Percentiles rank a stretch among this genome's conserved stretches.
Conservation (phyloP, 768 basidiomycete genomes). For the Suillus clintonianus region DNA sequence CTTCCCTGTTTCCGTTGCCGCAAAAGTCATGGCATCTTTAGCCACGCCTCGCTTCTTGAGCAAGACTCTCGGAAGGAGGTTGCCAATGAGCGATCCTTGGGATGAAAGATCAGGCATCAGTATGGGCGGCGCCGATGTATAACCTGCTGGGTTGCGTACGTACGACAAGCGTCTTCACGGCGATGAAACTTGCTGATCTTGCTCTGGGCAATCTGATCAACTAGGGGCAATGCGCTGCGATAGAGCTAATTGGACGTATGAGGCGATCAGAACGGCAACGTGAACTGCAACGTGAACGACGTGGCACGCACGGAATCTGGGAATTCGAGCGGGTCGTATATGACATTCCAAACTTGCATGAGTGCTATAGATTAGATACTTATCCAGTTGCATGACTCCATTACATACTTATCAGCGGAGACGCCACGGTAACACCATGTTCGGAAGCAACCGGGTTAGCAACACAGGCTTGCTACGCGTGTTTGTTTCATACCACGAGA, state of each 20-base stretch:
- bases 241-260: constrained; percentile 52
- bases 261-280: constrained; percentile 9
- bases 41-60: constrained; percentile 59
- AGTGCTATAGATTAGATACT: constrained; percentile 9
- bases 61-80: constrained; percentile 68
- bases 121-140: not conserved
- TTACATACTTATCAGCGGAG: constrained; percentile 8
- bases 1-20: constrained; percentile 64
- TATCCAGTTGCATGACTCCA: constrained; percentile 4
- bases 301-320: constrained; percentile 36
- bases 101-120: constrained; percentile 3
- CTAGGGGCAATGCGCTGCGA: constrained; percentile 52
- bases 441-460: constrained; percentile 3
- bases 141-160: constrained; percentile 21
- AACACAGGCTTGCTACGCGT: constrained; percentile 13
- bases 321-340: constrained; percentile 36
- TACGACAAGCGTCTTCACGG: constrained; percentile 77
- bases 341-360: constrained; percentile 47
- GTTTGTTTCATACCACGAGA: not conserved
- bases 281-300: constrained; percentile 5
- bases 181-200: constrained; percentile 68
- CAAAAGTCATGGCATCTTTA: constrained; percentile 50
- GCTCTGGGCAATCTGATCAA: constrained; percentile 58
- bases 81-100: constrained; percentile 74
- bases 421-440: constrained; percentile 1